Percentiles rank a stretch among this genome's conserved stretches.
Conservation (phyloP, 805 yeast species). For the Debaryomyces hansenii region DNA sequence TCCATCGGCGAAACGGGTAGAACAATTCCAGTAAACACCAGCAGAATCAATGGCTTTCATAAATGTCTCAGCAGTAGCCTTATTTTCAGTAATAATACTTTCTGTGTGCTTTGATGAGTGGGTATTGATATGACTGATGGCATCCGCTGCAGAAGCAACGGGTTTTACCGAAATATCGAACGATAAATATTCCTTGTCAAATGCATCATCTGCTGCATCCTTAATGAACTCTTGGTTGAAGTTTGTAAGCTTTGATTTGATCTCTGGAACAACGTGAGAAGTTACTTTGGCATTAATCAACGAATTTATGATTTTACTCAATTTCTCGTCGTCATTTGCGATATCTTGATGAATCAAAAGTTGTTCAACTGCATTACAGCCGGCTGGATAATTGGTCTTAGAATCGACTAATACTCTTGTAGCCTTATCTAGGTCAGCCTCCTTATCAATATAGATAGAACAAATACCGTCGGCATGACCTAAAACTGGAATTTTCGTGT, state of each 20-base stretch:
- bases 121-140: conserved; percentile 80
- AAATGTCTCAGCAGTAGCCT: conserved; percentile 70
- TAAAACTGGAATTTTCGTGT: conserved; percentile 92
- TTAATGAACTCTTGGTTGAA: conserved; percentile 31
- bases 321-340: conserved; percentile 25
- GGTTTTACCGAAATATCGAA: conserved; percentile 76
- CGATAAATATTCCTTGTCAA: conserved; percentile 80
- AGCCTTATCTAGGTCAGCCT: conserved; percentile 79
- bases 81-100: conserved; percentile 77
- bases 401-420: conserved; percentile 75
- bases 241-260: conserved; percentile 28
- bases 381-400: conserved; percentile 96
- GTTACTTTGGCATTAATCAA: conserved; percentile 69
- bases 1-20: conserved; percentile 97
- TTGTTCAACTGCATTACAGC: conserved; percentile 97
- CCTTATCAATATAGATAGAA: conserved; percentile 77
- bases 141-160: conserved; percentile 60
- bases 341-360: conserved; percentile 57
- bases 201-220: conserved; percentile 64
- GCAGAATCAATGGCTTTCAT: conserved; percentile 88
- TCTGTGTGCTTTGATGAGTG: conserved; percentile 98
- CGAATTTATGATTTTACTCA: conserved; percentile 29
- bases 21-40: conserved; percentile 97
- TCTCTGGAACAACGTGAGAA: conserved; percentile 62
- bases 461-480: conserved; percentile 99